Evolutionary conservation across 2,329 filamentous ascomycete species (phyloP).

Genomic region (Neophaeococcomyces aloes): DNA sequence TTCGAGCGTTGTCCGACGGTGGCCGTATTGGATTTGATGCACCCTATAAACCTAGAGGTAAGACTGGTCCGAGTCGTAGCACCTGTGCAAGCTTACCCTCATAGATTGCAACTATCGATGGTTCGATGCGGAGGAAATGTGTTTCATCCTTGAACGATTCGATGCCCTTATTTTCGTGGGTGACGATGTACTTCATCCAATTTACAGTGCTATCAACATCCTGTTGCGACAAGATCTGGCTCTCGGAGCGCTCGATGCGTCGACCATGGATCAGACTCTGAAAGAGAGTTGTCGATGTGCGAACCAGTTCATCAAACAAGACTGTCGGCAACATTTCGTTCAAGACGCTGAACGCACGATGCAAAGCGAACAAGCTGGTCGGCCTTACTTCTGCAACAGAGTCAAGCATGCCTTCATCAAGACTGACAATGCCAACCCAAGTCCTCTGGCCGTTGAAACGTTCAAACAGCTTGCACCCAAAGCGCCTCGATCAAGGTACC

Average conservation of each 20-base stretch:
- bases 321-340: slow-evolving; percentile 24
- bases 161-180: slow-evolving; percentile 34
- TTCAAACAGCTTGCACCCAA: slow-evolving; percentile 26
- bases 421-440: slow-evolving; percentile 25
- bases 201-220: slow-evolving; percentile 38
- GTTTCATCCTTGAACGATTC: slow-evolving; percentile 36
- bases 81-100: slow-evolving; percentile 7
- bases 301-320: slow-evolving; percentile 29
- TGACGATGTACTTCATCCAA: slow-evolving; percentile 30
- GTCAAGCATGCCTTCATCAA: slow-evolving; percentile 30
- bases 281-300: slow-evolving; percentile 30
- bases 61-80: slow-evolving; percentile 4
- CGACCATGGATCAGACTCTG: slow-evolving; percentile 28
- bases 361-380: slow-evolving; percentile 7
- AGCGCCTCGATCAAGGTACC: slow-evolving; percentile 26
- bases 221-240: slow-evolving; percentile 33
- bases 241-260: slow-evolving; percentile 31
- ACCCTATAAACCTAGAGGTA: slow-evolving; percentile 30
- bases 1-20: slow-evolving; percentile 33
- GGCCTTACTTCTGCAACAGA: slow-evolving; percentile 21
- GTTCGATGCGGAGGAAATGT: slow-evolving; percentile 34
- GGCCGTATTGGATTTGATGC: slow-evolving; percentile 33
- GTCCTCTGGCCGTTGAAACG: slow-evolving; percentile 20
- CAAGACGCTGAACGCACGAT: slow-evolving; percentile 8
- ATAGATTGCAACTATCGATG: slow-evolving; percentile 34